Base-by-base conservation (phyloP, 257 asterid species). In the Salvia rosmarinus region DNA sequence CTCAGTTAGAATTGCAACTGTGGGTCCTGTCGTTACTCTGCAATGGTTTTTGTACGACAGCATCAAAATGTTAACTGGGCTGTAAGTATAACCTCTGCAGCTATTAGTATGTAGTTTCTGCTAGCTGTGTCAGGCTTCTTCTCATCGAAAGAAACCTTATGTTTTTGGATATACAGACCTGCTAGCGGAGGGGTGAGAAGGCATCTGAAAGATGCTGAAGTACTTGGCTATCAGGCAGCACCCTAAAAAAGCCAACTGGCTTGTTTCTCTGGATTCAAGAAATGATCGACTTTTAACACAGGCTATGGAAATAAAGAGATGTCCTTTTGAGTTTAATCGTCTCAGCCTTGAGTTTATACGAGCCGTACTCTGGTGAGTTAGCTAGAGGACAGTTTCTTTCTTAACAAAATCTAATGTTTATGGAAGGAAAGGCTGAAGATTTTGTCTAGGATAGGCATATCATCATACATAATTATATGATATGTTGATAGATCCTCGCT, bases 21-120 rank as follows among this genome's bases (percentile, higher is more conserved):
- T 87, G 66, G 96, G 96, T 4, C 94, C 87, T 39, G 91, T 84
- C 42, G 79, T 89, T 42, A 89, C 88, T 43, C 76, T 89, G 78
- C 94, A 87, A 63, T 89, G 96, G 96, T 84, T 89, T 67, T 68
- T 85, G 54, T 89, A 89, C 63, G 96, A 87, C 88, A 81, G 86
- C 82, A 84, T 89, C 85, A 89, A 85, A 80, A 72, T 87, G 75
- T 71, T 84, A 0, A 87, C 74, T 43, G 90, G 94, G 68, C 75
- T 89, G 94, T 89, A 79, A 89, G 90, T 83, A 60, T 75, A 14
- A 44, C 39, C 16, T 16, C 20, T 37, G 35, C 23, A 46, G 25
- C 32, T 40, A n/a, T 28, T 16, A 0, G 9, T 70, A 51, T 21
- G 9, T 70, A 51, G 21, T 16, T 16, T 39, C 8, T 61, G 32